Base-by-base conservation (phyloP, 306 rosid genomes). In the Carpinus fangiana region DNA sequence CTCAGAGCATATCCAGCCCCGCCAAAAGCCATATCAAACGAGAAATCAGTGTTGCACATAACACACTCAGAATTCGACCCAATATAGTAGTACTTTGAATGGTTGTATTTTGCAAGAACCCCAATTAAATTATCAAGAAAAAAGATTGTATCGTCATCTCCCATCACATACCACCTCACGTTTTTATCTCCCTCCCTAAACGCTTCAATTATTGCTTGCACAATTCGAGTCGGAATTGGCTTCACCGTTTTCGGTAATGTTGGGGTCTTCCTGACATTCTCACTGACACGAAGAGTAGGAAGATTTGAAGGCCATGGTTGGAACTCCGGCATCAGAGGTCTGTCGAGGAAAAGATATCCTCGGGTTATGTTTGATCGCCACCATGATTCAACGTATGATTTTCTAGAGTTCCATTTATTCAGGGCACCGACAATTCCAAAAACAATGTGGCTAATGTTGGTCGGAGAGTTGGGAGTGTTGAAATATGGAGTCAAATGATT, bases 1-100 rank as follows among this genome's bases (percentile, higher is more conserved):
- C 90, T 88, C 87, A 88, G 56, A 62, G 90, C 92, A 78, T 74
- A 79, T 7, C 88, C 87, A 0, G 79, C 92, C 17, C 92, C 92
- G 12, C 92, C 87, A 69, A 71, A 86, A 0, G 86, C 90, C 92
- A 88, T 88, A 2, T 80, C 83, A 53, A 82, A 84, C 0, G 85
- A 73, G 59, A 82, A 78, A 16, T 76, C 88, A 6, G 17, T 67
- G 57, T 85, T 83, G 0, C 84, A 85, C 41, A 28, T 76, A 3
- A 55, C 16, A 21, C 38, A 5, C 6, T 59, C 70, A 1, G 76
- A 73, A 28, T 45, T 83, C 4, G 82, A 60, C 52, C 90, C 93
- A 10, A 89, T 80, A 66, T 87, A 85, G 16, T 56, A 61, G 54
- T 45, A 43, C 55, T 85, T 81, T 0, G 62, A 79, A 8, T 89